Conservation (phyloP, 495 filamentous ascomycete genomes). For the Penicillium paradoxum region DNA sequence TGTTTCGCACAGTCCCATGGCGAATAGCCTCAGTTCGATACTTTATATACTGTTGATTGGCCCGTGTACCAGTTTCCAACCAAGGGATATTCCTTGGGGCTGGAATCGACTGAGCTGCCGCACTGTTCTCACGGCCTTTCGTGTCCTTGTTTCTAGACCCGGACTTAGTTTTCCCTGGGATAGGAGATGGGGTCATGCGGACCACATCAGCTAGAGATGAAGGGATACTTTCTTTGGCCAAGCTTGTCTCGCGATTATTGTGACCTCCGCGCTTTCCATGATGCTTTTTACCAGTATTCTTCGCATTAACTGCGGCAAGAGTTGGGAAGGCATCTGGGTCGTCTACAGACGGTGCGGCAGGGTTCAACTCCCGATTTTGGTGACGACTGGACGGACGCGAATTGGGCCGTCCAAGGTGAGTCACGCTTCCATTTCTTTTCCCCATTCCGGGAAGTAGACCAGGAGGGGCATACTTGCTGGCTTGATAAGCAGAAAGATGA, state of each 20-base stretch:
- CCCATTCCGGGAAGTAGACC: conserved; percentile 36
- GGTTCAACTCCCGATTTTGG: conserved; percentile 61
- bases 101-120: conserved; percentile 75
- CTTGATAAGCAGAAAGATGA: conserved; percentile 28
- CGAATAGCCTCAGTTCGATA: conserved; percentile 91
- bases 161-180: conserved; percentile 45
- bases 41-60: conserved; percentile 92
- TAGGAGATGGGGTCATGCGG: conserved; percentile 82
- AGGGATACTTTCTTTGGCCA: conserved; percentile 60
- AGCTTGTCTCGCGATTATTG: conserved; percentile 46
- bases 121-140: conserved; percentile 68
- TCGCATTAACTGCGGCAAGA: conserved; percentile 73
- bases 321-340: conserved; percentile 96
- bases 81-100: conserved; percentile 91
- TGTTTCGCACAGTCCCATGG: conserved; percentile 92
- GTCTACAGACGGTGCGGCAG: conserved; percentile 73
- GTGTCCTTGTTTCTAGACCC: conserved; percentile 42
- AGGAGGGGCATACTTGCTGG: conserved; percentile 24
- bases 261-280: conserved; percentile 85
- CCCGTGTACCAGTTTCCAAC: conserved; percentile 87
- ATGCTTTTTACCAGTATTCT: conserved; percentile 72
- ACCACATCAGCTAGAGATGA: conserved; percentile 92
- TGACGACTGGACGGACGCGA: conserved; percentile 88
- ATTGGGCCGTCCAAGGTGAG: conserved; percentile 51
- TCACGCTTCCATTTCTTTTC: conserved; percentile 48